phyloP scores from a whole-genome alignment of 768 basidiomycete genomes.

The Tephrocybe sp. region DNA sequence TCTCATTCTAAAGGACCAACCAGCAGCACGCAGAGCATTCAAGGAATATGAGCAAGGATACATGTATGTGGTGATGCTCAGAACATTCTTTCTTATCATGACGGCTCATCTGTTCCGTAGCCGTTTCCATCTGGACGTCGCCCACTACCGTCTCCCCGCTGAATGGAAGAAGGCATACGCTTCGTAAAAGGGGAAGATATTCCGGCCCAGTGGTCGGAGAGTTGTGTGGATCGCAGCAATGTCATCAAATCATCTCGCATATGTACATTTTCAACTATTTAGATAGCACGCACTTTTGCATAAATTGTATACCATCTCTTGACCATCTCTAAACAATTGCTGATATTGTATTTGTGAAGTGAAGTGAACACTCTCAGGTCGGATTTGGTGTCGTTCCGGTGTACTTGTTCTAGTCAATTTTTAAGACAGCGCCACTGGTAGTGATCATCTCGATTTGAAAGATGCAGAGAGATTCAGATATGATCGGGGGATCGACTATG shows the following conservation, averaged over 20 bases:
- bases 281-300: too few relatives aligned
- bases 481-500: too few relatives aligned
- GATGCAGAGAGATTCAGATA: too few relatives aligned
- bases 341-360: too few relatives aligned
- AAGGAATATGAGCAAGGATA: slow-evolving; percentile 12
- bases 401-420: too few relatives aligned
- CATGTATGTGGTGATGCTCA: neutral
- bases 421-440: too few relatives aligned
- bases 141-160: slow-evolving; percentile 7
- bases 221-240: neutral
- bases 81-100: neutral
- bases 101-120: neutral
- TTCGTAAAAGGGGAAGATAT: neutral
- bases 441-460: too few relatives aligned
- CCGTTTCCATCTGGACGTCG: slow-evolving; percentile 10
- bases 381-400: too few relatives aligned
- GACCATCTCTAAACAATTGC: too few relatives aligned
- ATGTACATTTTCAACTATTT: neutral
- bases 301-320: too few relatives aligned
- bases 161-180: neutral
- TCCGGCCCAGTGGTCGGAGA: neutral
- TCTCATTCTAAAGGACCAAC: slow-evolving; percentile 1
- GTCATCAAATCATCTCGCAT: neutral
- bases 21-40: slow-evolving; percentile 7
- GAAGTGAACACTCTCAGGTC: too few relatives aligned